Conservation (phyloP, 257 asterid species). For the Datura wrightii region DNA sequence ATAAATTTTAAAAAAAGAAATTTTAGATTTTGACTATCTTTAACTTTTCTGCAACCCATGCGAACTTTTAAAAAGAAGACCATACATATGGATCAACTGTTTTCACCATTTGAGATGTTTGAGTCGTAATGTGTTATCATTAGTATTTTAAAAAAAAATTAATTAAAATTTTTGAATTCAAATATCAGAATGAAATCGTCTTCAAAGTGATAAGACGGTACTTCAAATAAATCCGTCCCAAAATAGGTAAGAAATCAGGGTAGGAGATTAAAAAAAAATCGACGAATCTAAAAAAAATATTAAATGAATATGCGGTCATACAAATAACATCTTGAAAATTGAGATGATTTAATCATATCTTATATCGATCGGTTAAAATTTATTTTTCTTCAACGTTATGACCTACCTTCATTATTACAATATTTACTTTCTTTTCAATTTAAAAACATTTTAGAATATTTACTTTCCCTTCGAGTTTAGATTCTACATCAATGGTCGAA, state of each 20-base stretch:
- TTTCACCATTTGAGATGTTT: constrained; percentile 26
- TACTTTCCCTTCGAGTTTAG: not conserved
- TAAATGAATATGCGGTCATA: not conserved
- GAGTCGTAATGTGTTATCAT: not conserved
- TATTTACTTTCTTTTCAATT: not conserved
- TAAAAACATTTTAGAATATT: not conserved
- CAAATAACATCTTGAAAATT: not conserved
- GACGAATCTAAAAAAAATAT: not conserved
- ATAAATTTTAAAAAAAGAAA: not conserved
- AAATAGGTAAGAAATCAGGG: not conserved
- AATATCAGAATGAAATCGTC: not conserved
- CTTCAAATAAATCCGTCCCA: rapidly evolving
- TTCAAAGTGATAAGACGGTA: not conserved
- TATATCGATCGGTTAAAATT: not conserved
- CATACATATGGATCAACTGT: not conserved
- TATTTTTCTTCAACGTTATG: not conserved
- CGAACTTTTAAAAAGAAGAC: not conserved
- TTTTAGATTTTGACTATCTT: not conserved
- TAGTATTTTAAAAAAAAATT: too few relatives aligned
- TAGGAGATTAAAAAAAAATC: not conserved
- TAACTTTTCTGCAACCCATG: not conserved
- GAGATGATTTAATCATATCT: not conserved
- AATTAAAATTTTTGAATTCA: too few relatives aligned
- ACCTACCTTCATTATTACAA: not conserved
- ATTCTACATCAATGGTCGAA: not conserved